These are phyloP conservation scores for Suhomyces prunicola DNA, from an alignment of 805 yeast species.

Conservation along the genomic window DNA sequence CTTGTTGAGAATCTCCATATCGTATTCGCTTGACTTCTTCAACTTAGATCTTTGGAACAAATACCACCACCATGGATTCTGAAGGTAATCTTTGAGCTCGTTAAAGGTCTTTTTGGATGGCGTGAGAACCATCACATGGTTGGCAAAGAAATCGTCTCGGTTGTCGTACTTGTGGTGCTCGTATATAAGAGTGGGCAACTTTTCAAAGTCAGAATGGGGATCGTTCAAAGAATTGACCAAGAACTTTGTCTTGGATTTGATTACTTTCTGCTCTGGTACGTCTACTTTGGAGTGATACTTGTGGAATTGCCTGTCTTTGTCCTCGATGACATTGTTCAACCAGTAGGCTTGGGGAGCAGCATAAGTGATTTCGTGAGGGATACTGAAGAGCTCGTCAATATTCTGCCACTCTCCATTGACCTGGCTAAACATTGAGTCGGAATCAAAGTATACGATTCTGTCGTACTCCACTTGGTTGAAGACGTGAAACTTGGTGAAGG, in stretches of 20 bases:
- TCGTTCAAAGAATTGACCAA: slow-evolving; percentile 7
- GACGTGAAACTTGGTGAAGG: slow-evolving; percentile 54
- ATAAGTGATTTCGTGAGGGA: slow-evolving; percentile 22
- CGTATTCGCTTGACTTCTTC: slow-evolving; percentile 40
- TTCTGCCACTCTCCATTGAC: slow-evolving; percentile 12
- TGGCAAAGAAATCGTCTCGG: slow-evolving; percentile 31
- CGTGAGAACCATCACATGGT: slow-evolving; percentile 58
- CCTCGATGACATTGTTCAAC: slow-evolving; percentile 22
- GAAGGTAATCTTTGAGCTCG: slow-evolving; percentile 17
- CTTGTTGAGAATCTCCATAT: slow-evolving; percentile 52
- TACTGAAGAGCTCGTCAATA: slow-evolving; percentile 29
- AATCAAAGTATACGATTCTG: slow-evolving; percentile 55
- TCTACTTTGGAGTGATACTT: slow-evolving; percentile 9
- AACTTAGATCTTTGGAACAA: slow-evolving; percentile 16
- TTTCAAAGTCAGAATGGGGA: slow-evolving; percentile 7
- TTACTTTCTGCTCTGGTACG: slow-evolving; percentile 13
- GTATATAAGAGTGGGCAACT: slow-evolving; percentile 17
- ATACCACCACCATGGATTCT: slow-evolving; percentile 30
- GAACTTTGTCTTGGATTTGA: slow-evolving; percentile 9
- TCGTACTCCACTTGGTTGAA: slow-evolving; percentile 50
- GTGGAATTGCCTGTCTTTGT: slow-evolving; percentile 1
- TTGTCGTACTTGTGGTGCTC: slow-evolving; percentile 28
- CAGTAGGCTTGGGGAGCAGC: slow-evolving; percentile 38
- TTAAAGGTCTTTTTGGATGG: slow-evolving; percentile 38
- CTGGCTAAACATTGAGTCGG: slow-evolving; percentile 46